A percentile compares a stretch with the other conserved stretches of the same genome.
phyloP scores from a whole-genome alignment of 2,329 filamentous ascomycete species.

The Aspergillus udagawae region DNA sequence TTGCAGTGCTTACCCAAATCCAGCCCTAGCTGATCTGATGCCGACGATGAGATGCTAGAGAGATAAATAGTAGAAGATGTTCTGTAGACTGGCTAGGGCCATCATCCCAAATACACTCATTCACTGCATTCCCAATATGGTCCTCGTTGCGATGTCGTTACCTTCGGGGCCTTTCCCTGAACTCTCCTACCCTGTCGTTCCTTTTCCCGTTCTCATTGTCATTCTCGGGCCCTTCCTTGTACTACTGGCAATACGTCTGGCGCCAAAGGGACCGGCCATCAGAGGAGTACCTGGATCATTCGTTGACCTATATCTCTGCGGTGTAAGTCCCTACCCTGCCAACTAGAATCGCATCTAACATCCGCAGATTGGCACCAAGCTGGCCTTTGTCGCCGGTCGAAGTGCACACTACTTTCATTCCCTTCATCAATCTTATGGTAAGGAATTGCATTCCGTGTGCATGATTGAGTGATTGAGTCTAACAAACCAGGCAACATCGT shows the following conservation, averaged over 20 bases:
- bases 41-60: not conserved
- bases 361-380: conserved; percentile 18
- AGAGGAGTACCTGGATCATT: conserved; percentile 14
- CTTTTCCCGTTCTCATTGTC: conserved; percentile 6
- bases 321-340: conserved; percentile 9
- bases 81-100: not conserved
- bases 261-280: conserved; percentile 15
- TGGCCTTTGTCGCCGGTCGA: conserved; percentile 15
- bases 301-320: conserved; percentile 14
- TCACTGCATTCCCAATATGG: not conserved
- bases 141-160: conserved; percentile 9
- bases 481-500: conserved; percentile 14
- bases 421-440: conserved; percentile 18
- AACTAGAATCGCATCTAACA: not conserved
- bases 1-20: not conserved
- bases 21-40: not conserved
- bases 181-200: conserved; percentile 2
- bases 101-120: not conserved
- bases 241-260: conserved; percentile 12
- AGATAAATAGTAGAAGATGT: not conserved
- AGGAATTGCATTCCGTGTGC: not conserved
- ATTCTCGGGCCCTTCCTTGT: conserved; percentile 13
- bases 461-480: not conserved
- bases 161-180: conserved; percentile 5
- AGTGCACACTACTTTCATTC: conserved; percentile 18